Evolutionary conservation across 495 filamentous ascomycete genomes (phyloP), one percentile per base, ranked within the genome.

Genomic region (Aspergillus sclerotioniger): DNA sequence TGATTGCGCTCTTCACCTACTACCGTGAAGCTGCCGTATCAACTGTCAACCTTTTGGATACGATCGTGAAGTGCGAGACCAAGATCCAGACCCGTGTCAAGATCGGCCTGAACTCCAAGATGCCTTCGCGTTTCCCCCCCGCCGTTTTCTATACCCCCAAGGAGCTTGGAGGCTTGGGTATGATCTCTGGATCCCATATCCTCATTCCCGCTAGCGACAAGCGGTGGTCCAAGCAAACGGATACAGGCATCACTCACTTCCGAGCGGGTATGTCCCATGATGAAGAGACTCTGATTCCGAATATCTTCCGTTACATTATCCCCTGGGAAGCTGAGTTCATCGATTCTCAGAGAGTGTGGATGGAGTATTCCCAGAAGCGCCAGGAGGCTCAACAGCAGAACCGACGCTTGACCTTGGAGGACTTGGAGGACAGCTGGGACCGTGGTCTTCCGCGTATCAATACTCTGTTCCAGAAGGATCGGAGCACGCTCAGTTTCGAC

Each of bases 251-350:
- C 29, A 98, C 95, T 7, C 95, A 99, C 75, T 99, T 92, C 80
- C 88, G 95, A 51, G 88, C 91, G 56, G 95, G 95, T 76, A 99
- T 99, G 95, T 95, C 91, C 41, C 92, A 97, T 63, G 95, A 97
- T 61, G 95, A 96, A 65, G 95, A 98, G 71, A 98, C 96, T 0
- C 74, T 99, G 52, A 99, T 99, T 54, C 95, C 95, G 0, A 98
- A 98, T 68, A 99, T 99, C 67, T 97, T 97, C 85, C 89, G 95
- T 44, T 99, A 99, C 76, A 99, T 99, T 73, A 96, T 98, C 61
- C 93, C 95, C 3, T 99, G 95, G 95, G 95, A 98, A 69, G 91
- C 93, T 28, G 95, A 99, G 66, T 99, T 99, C 76, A 96, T 97
- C 66, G 94, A 99, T 65, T 97, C 93, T 10, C 95, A 97, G 65